Base-by-base conservation (phyloP, 192 early-diverging fungal genomes). In the Paraglomus brasilianum region DNA sequence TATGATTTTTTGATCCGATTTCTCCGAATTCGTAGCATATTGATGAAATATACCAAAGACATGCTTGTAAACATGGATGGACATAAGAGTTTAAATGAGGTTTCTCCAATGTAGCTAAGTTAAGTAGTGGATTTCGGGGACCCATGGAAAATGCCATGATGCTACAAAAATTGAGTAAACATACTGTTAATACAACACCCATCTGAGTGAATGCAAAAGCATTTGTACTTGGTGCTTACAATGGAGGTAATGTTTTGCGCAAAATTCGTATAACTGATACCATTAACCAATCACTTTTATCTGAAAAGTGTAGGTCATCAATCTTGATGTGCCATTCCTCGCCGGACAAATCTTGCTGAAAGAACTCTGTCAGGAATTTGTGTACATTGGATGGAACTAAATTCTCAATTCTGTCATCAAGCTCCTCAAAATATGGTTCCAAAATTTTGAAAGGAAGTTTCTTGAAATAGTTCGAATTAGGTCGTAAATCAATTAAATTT, bases 261-360 rank as follows among this genome's bases (percentile, higher is more conserved):
- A 62, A 49, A 24, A 71, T 63, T 62, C 47, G 30, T 36, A 64
- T 62, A 10, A 15, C 24, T 36, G 45, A 46, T 47, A 71, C 64
- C 47, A 66, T 62, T 50, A 62, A 22, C 45, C 13, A 41, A 63
- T 71, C 56, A 42, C 41, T 50, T 49, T 63, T 36, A 51, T 71
- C 15, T 21, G 7, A 7, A 52, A 8, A 49, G 7, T 21, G 10
- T 22, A 71, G 59, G 62, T 71, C 36, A 52, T 71, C 56, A 21
- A 71, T 71, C 21, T 62, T 71, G 22, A 19, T 62, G 11, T 71
- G 58, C 58, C 46, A 71, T 10, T 71, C 69, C 38, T 38, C 36
- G n/a, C 24, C 30, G 10, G 59, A 49, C 19, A 71, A 64, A 42
- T 63, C 40, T 50, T 71, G 58, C 5, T 38, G 14, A 14, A 71